Percentiles rank a stretch among this genome's conserved stretches.
Conservation (phyloP, 2,329 filamentous ascomycete species). For the Coniochaeta sp. region DNA sequence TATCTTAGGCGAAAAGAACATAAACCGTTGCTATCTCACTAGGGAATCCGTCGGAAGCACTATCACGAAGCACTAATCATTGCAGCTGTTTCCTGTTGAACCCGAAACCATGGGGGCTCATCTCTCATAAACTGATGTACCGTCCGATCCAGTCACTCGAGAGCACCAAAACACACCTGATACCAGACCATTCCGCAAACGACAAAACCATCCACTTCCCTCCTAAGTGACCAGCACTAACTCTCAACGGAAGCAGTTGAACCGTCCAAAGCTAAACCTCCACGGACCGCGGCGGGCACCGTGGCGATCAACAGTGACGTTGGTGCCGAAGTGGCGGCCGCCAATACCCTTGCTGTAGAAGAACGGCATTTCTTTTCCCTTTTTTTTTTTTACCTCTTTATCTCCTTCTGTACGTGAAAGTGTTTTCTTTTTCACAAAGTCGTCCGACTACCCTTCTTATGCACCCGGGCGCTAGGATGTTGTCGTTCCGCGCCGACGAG, state of each 20-base stretch:
- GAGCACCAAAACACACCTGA: background rate
- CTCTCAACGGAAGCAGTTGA: slow-evolving; percentile 36
- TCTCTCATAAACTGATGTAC: background rate
- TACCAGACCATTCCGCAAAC: background rate
- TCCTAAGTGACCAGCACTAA: too few relatives aligned
- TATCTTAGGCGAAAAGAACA: background rate
- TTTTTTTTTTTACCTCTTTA: background rate
- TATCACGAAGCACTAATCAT: background rate
- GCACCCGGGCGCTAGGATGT: background rate
- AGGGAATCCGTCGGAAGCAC: background rate
- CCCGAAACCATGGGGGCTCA: background rate
- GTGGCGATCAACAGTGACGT: slow-evolving; percentile 34
- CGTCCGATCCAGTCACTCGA: background rate
- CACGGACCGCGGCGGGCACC: slow-evolving; percentile 42
- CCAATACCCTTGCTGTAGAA: slow-evolving; percentile 39
- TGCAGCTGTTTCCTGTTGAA: background rate
- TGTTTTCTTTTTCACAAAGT: background rate
- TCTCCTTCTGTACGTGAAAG: background rate
- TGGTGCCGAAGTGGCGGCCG: slow-evolving; percentile 41
- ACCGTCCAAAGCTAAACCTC: slow-evolving; percentile 40
- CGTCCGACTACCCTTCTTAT: background rate
- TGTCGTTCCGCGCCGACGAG: background rate
- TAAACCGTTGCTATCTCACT: background rate
- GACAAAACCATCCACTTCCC: background rate
- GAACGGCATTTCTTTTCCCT: slow-evolving; percentile 30